These are phyloP conservation scores for Globisporangium barbulae DNA, from an alignment of 352 stramenopile species.

Conservation along the genomic window DNA sequence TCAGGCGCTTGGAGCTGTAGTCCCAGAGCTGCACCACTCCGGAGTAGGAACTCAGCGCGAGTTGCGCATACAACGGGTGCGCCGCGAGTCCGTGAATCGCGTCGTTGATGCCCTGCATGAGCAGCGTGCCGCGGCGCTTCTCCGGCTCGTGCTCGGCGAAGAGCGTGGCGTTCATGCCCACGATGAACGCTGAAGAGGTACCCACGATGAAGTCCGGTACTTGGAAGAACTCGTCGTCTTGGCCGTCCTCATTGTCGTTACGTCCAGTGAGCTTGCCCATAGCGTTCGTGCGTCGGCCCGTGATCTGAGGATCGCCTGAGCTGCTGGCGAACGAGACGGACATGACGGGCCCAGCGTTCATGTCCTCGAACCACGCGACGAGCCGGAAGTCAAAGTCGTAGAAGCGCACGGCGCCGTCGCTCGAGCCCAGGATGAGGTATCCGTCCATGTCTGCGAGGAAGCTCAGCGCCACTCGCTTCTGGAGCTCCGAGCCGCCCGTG, in stretches of 20 bases:
- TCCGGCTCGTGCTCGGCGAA: constrained; percentile 88
- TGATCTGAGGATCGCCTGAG: not conserved
- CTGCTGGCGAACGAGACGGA: constrained; percentile 85
- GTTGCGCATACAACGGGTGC: constrained; percentile 66
- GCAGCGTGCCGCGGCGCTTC: constrained; percentile 80
- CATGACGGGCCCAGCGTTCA: constrained; percentile 86
- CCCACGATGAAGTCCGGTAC: constrained; percentile 91
- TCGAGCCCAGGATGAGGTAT: constrained; percentile 88
- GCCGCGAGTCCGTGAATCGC: constrained; percentile 77
- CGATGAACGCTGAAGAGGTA: constrained; percentile 84
- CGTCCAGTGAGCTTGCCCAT: constrained; percentile 15
- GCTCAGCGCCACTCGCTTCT: constrained; percentile 50
- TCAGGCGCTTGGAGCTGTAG: constrained; percentile 73
- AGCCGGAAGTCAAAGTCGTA: constrained; percentile 94
- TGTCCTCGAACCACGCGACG: constrained; percentile 92
- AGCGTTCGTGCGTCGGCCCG: not conserved
- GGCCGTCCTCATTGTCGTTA: constrained; percentile 10
- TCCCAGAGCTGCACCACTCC: constrained; percentile 91
- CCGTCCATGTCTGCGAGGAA: constrained; percentile 79
- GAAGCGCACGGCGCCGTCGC: constrained; percentile 89
- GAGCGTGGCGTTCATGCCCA: constrained; percentile 69
- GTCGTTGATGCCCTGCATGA: constrained; percentile 90
- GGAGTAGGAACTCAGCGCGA: constrained; percentile 81
- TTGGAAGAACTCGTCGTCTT: constrained; percentile 49
- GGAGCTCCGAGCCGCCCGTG: constrained; percentile 36